These are phyloP conservation scores for Cercospora janseana DNA, from an alignment of 2,329 filamentous ascomycete species.

Conservation along the genomic window DNA sequence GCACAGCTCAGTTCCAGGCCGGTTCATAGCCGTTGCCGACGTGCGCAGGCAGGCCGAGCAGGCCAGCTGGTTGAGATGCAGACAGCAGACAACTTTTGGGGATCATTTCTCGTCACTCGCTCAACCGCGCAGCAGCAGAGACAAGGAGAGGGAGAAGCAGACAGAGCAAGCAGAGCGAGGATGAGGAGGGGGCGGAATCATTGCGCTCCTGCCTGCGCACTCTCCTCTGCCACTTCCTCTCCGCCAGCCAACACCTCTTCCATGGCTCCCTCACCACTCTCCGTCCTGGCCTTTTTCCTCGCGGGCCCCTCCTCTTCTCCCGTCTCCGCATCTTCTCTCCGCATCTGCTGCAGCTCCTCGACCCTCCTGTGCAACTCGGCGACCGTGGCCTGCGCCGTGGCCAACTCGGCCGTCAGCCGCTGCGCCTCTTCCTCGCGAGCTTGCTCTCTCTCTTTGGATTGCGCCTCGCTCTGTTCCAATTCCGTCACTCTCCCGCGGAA, in stretches of 20 bases:
- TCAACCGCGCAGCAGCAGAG: too few relatives aligned
- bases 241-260: neutral
- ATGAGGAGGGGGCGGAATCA: too few relatives aligned
- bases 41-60: too few relatives aligned
- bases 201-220: constrained; percentile 11
- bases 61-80: too few relatives aligned
- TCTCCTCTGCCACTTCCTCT: constrained; percentile 10
- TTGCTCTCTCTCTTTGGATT: constrained; percentile 60
- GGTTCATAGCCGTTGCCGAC: too few relatives aligned
- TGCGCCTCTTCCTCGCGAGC: constrained; percentile 58
- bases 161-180: too few relatives aligned
- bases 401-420: constrained; percentile 60
- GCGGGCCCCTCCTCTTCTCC: constrained; percentile 19
- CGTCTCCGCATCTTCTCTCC: neutral
- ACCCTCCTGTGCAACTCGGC: constrained; percentile 25
- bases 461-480: constrained; percentile 72
- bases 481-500: constrained; percentile 67
- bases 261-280: constrained; percentile 14
- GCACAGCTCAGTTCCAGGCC: too few relatives aligned
- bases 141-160: too few relatives aligned
- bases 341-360: constrained; percentile 20
- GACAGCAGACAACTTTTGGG: too few relatives aligned
- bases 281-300: constrained; percentile 25
- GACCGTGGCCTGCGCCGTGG: constrained; percentile 40
- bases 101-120: too few relatives aligned